A percentile compares a stretch with the other conserved stretches of the same genome.
Evolutionary conservation across 2,329 filamentous ascomycete genomes (phyloP).

Genomic region (Ophiocordyceps australis): DNA sequence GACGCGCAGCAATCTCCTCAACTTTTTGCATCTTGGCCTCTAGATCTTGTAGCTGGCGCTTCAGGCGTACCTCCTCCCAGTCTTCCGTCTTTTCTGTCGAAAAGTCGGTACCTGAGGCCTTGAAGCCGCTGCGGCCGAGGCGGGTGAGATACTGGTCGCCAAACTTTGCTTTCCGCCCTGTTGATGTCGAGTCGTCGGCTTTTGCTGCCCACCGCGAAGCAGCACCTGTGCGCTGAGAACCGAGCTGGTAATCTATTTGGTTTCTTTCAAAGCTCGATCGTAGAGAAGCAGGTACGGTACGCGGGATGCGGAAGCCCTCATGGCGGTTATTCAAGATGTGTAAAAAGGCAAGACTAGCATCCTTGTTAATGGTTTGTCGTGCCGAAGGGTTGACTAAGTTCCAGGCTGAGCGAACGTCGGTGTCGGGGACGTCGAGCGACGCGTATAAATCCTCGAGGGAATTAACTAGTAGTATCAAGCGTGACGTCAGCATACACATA

Average conservation of each 20-base stretch:
- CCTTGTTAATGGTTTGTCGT: conserved; percentile 71
- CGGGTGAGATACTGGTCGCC: conserved; percentile 91
- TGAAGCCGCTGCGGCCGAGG: conserved; percentile 67
- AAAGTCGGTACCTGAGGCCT: conserved; percentile 79
- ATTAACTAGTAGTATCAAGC: conserved; percentile 34
- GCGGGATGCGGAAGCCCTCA: conserved; percentile 86
- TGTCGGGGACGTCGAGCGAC: conserved; percentile 54
- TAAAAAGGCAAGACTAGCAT: conserved; percentile 83
- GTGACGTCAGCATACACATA: background rate
- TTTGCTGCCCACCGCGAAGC: conserved; percentile 65
- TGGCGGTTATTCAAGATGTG: conserved; percentile 94
- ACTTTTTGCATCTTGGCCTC: conserved; percentile 76
- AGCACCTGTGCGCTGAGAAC: conserved; percentile 45
- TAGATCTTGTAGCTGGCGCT: conserved; percentile 79
- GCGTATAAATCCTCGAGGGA: conserved; percentile 73
- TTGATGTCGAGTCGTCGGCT: conserved; percentile 62
- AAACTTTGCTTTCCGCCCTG: conserved; percentile 89
- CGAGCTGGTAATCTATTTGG: conserved; percentile 89
- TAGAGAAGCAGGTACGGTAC: conserved; percentile 79
- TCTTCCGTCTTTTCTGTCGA: conserved; percentile 72
- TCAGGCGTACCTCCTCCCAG: conserved; percentile 92
- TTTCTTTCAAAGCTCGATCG: conserved; percentile 86
- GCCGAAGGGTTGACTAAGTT: conserved; percentile 93
- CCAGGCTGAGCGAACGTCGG: conserved; percentile 82
- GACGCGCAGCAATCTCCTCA: conserved; percentile 51